Evolutionary conservation across 1,284 basidiomycete genomes (phyloP).

Genomic region (Coniferiporia weirii): DNA sequence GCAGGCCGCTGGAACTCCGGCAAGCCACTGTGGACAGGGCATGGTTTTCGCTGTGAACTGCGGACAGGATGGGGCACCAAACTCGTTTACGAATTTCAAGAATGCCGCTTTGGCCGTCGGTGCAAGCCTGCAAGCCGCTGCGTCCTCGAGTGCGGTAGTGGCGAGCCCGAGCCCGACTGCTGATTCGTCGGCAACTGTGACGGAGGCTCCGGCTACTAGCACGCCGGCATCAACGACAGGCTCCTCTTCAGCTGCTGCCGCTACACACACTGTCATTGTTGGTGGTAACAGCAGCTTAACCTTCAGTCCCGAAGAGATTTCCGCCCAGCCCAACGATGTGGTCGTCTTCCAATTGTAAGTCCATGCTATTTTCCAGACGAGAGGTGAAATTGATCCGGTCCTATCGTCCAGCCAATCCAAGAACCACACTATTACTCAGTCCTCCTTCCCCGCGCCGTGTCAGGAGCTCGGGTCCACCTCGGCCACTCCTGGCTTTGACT

Average conservation of each 20-base stretch:
- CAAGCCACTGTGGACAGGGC: conserved; percentile 51
- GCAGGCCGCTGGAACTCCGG: conserved; percentile 31
- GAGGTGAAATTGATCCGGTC: neutral
- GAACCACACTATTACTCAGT: conserved; percentile 69
- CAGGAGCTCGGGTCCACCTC: conserved; percentile 33
- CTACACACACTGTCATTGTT: conserved; percentile 43
- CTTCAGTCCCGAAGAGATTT: conserved; percentile 47
- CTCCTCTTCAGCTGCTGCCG: conserved; percentile 20
- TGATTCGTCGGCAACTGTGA: conserved; percentile 21
- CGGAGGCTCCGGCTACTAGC: conserved; percentile 34
- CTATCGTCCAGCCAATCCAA: conserved; percentile 41
- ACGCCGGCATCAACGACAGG: conserved; percentile 28
- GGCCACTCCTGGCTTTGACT: conserved; percentile 48
- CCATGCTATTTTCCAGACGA: neutral
- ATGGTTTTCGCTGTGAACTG: conserved; percentile 67
- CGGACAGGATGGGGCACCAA: conserved; percentile 43
- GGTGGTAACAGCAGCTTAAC: conserved; percentile 38
- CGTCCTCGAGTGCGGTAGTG: conserved; percentile 28
- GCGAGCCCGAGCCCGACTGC: conserved; percentile 22
- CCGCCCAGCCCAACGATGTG: conserved; percentile 45
- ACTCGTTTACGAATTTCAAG: conserved; percentile 56
- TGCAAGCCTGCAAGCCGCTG: conserved; percentile 37
- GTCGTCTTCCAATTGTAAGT: conserved; percentile 55
- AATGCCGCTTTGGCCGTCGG: conserved; percentile 46
- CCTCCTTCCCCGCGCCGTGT: conserved; percentile 57